Evolutionary conservation across 2,329 filamentous ascomycete species (phyloP).

Genomic region (Verticillium nubilum): DNA sequence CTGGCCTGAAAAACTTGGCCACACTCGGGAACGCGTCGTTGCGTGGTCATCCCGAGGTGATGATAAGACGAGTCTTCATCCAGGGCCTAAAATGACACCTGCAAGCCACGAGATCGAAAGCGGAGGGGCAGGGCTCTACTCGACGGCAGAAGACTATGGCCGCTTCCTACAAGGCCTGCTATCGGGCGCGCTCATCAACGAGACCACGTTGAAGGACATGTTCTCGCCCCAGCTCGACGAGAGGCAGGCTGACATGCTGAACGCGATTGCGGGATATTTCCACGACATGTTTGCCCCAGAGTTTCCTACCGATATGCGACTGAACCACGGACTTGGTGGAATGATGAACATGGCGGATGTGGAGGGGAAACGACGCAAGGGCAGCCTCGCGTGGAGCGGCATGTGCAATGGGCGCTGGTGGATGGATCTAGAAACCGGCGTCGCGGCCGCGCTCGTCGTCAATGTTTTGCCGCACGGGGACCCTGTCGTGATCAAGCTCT

Average conservation of each 20-base stretch:
- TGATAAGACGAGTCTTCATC: slow-evolving; percentile 12
- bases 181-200: slow-evolving; percentile 21
- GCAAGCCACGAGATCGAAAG: slow-evolving; percentile 29
- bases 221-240: slow-evolving; percentile 34
- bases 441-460: slow-evolving; percentile 32
- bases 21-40: slow-evolving; percentile 16
- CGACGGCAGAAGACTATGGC: slow-evolving; percentile 33
- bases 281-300: slow-evolving; percentile 28
- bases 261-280: slow-evolving; percentile 7
- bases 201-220: slow-evolving; percentile 26
- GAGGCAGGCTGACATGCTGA: slow-evolving; percentile 17
- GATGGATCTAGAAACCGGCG: slow-evolving; percentile 30
- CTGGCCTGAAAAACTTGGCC: slow-evolving; percentile 22
- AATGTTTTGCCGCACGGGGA: slow-evolving; percentile 33
- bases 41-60: slow-evolving; percentile 15
- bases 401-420: slow-evolving; percentile 36
- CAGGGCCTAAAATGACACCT: slow-evolving; percentile 14
- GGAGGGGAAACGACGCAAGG: slow-evolving; percentile 31
- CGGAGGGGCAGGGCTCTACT: slow-evolving; percentile 37
- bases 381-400: slow-evolving; percentile 39
- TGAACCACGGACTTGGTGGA: slow-evolving; percentile 33
- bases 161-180: slow-evolving; percentile 28
- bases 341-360: slow-evolving; percentile 32
- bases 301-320: slow-evolving; percentile 22
- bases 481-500: slow-evolving; percentile 25